Evolutionary conservation across 106 monocot species (phyloP), one percentile per base, ranked within the genome.

Genomic region (Dioscorea zingiberensis): DNA sequence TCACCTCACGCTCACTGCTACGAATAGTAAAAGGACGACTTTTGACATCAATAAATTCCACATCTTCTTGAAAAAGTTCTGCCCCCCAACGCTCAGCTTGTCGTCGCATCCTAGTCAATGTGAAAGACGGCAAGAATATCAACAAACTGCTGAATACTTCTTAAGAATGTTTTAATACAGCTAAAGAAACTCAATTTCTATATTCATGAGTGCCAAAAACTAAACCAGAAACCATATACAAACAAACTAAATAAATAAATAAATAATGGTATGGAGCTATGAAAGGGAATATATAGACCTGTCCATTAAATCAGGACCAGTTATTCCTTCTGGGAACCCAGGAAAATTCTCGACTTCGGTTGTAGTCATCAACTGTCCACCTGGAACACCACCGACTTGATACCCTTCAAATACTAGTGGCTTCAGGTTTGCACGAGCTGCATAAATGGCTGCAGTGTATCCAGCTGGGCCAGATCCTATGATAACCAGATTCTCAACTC

Each of bases 61-160:
- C 95, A 81, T 95, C 95, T 70, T 95, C 95, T 48, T 91, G 95
- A 75, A 76, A 88, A 78, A 95, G 85, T 61, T 91, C 87, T 16
- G 95, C 95, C 47, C 95, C 95, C 95, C 95, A 95, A 8, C 95
- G 80, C 29, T 91, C 88, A 44, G 95, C 95, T 83, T 95, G 95
- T 28, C 70, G 78, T 30, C 85, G 74, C 81, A 95, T 95, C 83
- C 95, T 95, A 58, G 26, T 55, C 38, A 54, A 78, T 38, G 38
- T 38, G 26, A 73, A n/a, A 45, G 48, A 54, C 13, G 30, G 24
- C 8, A 49, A 25, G 24, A 48, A 13, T 25, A 3, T 8, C 21
- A 59, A 28, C 9, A 59, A 27, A 59, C 25, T 59, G 13, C 12
- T 59, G 15, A 38, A 38, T 6, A 38, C 10, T 10, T 38, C 38